A percentile compares a stretch with the other conserved stretches of the same genome.
Evolutionary conservation across 2,329 filamentous ascomycete species (phyloP).

Genomic region (Fusarium irregulare): DNA sequence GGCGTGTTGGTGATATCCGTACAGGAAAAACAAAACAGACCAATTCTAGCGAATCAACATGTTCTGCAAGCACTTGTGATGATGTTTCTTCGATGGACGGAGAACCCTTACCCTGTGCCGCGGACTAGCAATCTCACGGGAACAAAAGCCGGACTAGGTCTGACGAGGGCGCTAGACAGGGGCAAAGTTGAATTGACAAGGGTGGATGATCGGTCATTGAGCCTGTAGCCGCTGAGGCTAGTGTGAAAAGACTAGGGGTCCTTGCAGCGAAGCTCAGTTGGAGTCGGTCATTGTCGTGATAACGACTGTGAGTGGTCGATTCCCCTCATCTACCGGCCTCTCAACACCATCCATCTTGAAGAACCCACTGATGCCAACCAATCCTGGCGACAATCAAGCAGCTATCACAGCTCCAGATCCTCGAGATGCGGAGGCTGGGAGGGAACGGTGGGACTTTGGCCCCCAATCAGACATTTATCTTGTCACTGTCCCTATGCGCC

Average conservation of each 20-base stretch:
- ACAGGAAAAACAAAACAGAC: neutral
- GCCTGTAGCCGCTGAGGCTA: conserved; percentile 19
- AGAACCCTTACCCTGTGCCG: neutral
- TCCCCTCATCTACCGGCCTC: conserved; percentile 7
- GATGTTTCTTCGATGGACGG: neutral
- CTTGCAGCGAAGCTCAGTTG: conserved; percentile 11
- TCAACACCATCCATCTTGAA: neutral
- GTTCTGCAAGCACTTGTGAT: conserved; percentile 14
- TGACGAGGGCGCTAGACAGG: conserved; percentile 2
- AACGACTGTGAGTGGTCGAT: conserved; percentile 15
- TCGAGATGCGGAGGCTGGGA: neutral
- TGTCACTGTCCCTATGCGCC: neutral
- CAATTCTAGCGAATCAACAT: neutral
- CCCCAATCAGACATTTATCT: neutral
- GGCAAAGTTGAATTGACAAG: neutral
- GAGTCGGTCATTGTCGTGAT: conserved; percentile 13
- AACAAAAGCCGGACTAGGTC: neutral
- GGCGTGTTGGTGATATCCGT: neutral
- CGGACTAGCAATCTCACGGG: neutral
- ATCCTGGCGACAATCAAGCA: neutral
- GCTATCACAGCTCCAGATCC: neutral
- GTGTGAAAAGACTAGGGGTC: conserved; percentile 17
- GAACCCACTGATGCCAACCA: neutral
- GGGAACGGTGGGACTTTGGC: neutral
- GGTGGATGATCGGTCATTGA: neutral